Base-by-base conservation (phyloP, 2,329 filamentous ascomycete genomes). In the Botrytis tulipae region DNA sequence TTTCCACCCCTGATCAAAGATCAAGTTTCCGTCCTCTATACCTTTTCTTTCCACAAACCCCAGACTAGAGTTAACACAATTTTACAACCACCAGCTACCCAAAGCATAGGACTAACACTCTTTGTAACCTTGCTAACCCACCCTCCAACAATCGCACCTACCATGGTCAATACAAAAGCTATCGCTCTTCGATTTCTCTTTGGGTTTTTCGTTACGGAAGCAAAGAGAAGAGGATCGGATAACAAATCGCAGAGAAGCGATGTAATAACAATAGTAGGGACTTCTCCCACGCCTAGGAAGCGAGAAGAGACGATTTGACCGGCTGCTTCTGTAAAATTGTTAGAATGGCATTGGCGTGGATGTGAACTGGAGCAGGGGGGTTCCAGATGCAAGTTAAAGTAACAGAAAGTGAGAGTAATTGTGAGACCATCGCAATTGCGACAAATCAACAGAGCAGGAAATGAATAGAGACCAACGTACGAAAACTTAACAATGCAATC, bases 211-310 rank as follows among this genome's bases (percentile, higher is more conserved):
- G 80, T 75, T 14, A 32, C 9, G 22, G 60, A 29, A 7, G 80
- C 79, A 22, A 87, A 82, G 32, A 89, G 76, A 29, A 84, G 82
- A 6, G 84, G 81, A 76, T 93, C 91, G 1, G 90, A 91, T 78
- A 93, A 93, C 18, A 95, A 79, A 79, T 94, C 92, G 79, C 91
- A 93, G 83, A 94, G 94, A 75, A 93, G 89, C 79, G 91, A 93
- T 1, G 92, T 95, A 70, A 95, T 82, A 4, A 94, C 92, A 22
- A 94, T 91, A 76, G 90, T 93, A 0, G 92, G 94, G 42, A 94
- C 82, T 1, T 88, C 88, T 73, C 88, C 89, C 79, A 89, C 91
- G 79, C 89, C 86, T 74, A 95, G 82, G 0, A 90, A 90, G 2
- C 92, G 84, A 78, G 90, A 93, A 0, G 88, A 87, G n/a, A 94